A percentile compares a stretch with the other conserved stretches of the same genome.
Conservation (phyloP, 306 rosid species). For the Cajanus cajan region DNA sequence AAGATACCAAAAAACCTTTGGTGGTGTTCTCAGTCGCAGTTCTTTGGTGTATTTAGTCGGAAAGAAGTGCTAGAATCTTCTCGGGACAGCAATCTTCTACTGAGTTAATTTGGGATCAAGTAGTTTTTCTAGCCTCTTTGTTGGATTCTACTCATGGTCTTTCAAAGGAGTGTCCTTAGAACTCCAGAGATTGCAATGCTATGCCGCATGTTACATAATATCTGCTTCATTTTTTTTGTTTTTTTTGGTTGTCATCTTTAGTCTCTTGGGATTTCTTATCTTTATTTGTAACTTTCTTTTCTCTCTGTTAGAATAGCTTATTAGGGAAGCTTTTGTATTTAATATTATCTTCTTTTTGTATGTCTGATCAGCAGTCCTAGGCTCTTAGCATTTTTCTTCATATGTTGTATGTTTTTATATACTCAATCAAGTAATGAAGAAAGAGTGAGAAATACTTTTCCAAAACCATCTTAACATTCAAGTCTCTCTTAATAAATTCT, state of each 20-base stretch:
- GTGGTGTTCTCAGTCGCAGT: not conserved
- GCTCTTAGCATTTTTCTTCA: no score
- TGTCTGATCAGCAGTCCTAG: no score
- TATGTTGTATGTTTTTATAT: no score
- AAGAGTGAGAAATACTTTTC: no score
- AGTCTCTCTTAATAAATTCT: not conserved
- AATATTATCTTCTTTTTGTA: no score
- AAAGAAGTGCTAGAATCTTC: not conserved
- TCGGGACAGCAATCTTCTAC: not conserved
- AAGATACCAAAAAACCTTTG: not conserved
- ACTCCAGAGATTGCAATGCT: not conserved
- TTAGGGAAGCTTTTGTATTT: no score
- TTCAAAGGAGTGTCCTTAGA: not conserved
- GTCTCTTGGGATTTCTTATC: not conserved
- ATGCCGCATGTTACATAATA: not conserved
- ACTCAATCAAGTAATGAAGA: no score
- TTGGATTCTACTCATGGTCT: not conserved
- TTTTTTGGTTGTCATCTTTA: not conserved
- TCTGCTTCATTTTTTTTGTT: not conserved
- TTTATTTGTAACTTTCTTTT: not conserved
- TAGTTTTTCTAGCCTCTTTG: not conserved
- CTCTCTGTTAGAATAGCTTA: no score
- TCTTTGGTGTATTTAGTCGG: not conserved
- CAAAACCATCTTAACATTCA: no score
- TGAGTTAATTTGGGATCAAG: not conserved